Evolutionary conservation across 1,284 basidiomycete species (phyloP), one percentile per base, ranked within the genome.

Genomic region (Microbotryum intermedium): DNA sequence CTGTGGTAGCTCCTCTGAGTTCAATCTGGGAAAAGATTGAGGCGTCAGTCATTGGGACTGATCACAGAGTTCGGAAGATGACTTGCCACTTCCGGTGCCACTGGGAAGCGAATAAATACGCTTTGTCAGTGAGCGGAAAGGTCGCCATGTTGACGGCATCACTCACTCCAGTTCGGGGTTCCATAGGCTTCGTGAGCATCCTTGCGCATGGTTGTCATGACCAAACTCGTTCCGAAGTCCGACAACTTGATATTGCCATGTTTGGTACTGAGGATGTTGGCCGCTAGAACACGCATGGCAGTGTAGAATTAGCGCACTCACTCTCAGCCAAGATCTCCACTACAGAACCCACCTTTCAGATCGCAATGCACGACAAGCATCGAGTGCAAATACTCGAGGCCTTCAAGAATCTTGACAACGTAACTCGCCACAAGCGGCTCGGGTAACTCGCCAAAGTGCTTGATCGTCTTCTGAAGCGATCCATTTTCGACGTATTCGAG

Each of bases 401-500:
- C 91, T 72, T 95, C 91, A 34, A 95, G 80, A 67, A 95, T 94
- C 79, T 92, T 92, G 72, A 90, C 86, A 34, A 92, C 88, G 71
- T 94, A 94, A 62, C 85, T 83, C 0, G 91, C 86, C 6, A 92
- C 88, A 26, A 95, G 83, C 23, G 81, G 82, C 73, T 95, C 91
- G 71, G 90, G 92, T 65, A 95, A 82, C 71, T 87, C 87, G 21
- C 92, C 92, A 71, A 93, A 95, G 0, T 90, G 84, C 74, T 87
- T 91, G 51, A 95, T 79, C 0, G 88, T 92, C 74, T 91, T 88
- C 9, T 87, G 88, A 3, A 95, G 81, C 2, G 90, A 94, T 7
- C 91, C 92, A 72, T 91, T 93, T 78, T 95, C 91, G 49, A 88
- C 90, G 74, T 88, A 94, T 72, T 97, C 92, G 46, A 95, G 83